A percentile compares a stretch with the other conserved stretches of the same genome.
These are phyloP conservation scores for Starmerella vitae DNA, from an alignment of 805 yeast species.

Conservation along the genomic window DNA sequence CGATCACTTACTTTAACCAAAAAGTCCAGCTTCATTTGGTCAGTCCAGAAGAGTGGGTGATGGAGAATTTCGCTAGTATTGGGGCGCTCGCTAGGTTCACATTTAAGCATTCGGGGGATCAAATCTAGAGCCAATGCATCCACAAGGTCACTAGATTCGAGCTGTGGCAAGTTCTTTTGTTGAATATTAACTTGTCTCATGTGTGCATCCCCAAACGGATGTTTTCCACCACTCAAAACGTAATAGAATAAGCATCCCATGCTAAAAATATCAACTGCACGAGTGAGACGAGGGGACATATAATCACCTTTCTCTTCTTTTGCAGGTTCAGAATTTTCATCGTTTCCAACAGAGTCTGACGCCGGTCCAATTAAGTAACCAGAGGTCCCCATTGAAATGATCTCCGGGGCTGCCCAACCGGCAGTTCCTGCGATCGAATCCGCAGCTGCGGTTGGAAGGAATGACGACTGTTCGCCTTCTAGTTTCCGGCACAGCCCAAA, in stretches of 20 bases:
- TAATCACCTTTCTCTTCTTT: not conserved
- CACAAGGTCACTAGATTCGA: conserved; percentile 32
- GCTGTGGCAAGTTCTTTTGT: conserved; percentile 44
- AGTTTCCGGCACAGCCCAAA: conserved; percentile 89
- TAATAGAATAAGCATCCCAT: conserved; percentile 90
- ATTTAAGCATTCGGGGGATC: conserved; percentile 55
- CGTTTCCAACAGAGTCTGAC: not conserved
- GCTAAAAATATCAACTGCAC: conserved; percentile 87
- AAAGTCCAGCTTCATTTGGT: conserved; percentile 63
- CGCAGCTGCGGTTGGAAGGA: conserved; percentile 60
- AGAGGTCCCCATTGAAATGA: conserved; percentile 8
- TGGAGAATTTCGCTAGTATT: conserved; percentile 50
- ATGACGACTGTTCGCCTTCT: conserved; percentile 85
- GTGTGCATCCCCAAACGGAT: conserved; percentile 92
- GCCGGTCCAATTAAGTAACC: not conserved
- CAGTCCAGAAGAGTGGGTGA: conserved; percentile 85
- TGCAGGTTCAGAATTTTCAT: not conserved
- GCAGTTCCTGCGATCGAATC: conserved; percentile 81
- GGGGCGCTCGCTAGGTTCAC: conserved; percentile 59
- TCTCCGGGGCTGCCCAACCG: conserved; percentile 98
- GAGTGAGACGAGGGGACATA: conserved; percentile 41
- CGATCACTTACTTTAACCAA: conserved; percentile 79
- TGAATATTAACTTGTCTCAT: conserved; percentile 80
- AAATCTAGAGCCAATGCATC: conserved; percentile 55
- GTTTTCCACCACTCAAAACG: conserved; percentile 66